phyloP scores from a whole-genome alignment of 1,139 yeast genomes.

The Suhomyces coccinellae region DNA sequence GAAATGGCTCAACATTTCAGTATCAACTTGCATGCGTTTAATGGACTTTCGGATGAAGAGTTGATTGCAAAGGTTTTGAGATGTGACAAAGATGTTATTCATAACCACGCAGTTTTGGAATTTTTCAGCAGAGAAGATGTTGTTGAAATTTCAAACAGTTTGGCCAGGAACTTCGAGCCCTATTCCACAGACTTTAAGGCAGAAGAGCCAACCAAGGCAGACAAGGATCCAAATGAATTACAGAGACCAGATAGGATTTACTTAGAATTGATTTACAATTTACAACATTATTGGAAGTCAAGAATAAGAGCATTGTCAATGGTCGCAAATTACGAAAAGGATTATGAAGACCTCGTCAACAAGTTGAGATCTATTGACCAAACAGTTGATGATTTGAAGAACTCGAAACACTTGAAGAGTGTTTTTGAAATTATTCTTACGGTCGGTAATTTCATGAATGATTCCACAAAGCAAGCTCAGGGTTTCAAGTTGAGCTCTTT shows the following conservation, averaged over 20 bases:
- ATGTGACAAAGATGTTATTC: conserved; percentile 60
- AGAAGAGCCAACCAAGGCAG: conserved; percentile 50
- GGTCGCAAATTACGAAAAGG: conserved; percentile 63
- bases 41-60: conserved; percentile 53
- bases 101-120: conserved; percentile 64
- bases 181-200: conserved; percentile 53
- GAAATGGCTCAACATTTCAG: conserved; percentile 80
- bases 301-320: conserved; percentile 70
- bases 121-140: conserved; percentile 71
- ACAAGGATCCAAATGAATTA: conserved; percentile 71
- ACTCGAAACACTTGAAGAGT: conserved; percentile 58
- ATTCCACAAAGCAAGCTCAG: conserved; percentile 72
- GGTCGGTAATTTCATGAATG: conserved; percentile 85
- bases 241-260: conserved; percentile 78
- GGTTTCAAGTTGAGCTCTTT: conserved; percentile 77
- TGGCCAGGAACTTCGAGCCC: conserved; percentile 69
- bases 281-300: conserved; percentile 80
- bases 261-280: conserved; percentile 68
- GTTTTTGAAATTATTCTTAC: conserved; percentile 77
- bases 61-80: conserved; percentile 56
- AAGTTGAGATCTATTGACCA: conserved; percentile 65
- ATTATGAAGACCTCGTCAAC: conserved; percentile 62
- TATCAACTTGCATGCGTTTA: conserved; percentile 67
- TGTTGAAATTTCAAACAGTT: conserved; percentile 59
- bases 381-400: conserved; percentile 60